Base-by-base conservation (phyloP, 2,329 filamentous ascomycete species). In the Pseudodiploospora longispora region DNA sequence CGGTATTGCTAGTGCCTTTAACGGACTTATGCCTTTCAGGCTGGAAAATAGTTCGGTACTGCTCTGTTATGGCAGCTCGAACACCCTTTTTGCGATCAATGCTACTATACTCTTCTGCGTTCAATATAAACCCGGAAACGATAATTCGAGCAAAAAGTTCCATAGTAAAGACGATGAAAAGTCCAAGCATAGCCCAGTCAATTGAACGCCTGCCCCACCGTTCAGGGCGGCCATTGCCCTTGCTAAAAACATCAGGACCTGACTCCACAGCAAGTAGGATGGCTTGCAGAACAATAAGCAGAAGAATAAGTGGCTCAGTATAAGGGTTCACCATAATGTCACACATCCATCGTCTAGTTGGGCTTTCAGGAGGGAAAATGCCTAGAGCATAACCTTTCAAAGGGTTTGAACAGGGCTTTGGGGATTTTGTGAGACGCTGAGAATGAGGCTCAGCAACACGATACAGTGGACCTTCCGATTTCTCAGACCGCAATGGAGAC, bases 61-160 rank as follows among this genome's bases (percentile, higher is more conserved):
- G 90, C 49, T 87, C 82, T 36, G 80, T 69, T 19, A 96, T 70
- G 8, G 84, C 86, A 51, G 83, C 81, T 42, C 79, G 80, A 6
- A 95, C 66, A 8, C 89, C 87, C 30, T 83, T 73, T 51, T 83
- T 78, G 42, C 87, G 79, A 62, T 94, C 86, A 49, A 94, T 85
- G 5, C 89, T 94, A 63, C 87, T 95, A 63, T 96, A 96, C 59
- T 96, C 90, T 6, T 80, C 71, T 2, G 93, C 86, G 59, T 98
- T 98, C 52, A 95, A 71, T 30, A 98, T 74, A 55, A 98, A 85
- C 0, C 93, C 94, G 1, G 93, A 98, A 1, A 98, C 94, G 48
- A 98, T 83, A 36, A 90, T 83, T 44, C 90, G 85, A 48, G 87
- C 81, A 44, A 84, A 69, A 32, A 94, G 75, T 63, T 98, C 94